Evolutionary conservation across 2,329 filamentous ascomycete genomes (phyloP).

Genomic region (Clarireedia sp.): DNA sequence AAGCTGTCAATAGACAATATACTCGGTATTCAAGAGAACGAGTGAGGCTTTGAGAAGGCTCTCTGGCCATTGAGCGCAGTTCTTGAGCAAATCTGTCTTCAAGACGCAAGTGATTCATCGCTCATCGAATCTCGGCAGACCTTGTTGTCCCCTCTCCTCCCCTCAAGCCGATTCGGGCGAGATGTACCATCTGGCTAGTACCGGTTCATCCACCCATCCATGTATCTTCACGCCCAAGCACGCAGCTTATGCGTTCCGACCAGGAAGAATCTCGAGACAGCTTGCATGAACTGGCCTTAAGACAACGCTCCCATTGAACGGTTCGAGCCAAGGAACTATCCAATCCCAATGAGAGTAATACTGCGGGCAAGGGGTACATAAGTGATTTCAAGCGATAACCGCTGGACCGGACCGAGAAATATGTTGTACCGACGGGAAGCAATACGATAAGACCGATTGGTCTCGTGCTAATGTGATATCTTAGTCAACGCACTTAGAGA

Average conservation of each 20-base stretch:
- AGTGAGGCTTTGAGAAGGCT: too few species aligned
- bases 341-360: not conserved
- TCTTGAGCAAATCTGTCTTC: too few species aligned
- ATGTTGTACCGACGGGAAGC: constrained; percentile 4
- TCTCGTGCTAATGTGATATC: not conserved
- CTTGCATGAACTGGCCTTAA: constrained; percentile 1
- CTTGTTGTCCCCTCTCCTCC: too few species aligned
- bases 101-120: too few species aligned
- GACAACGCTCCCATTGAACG: too few species aligned
- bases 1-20: too few species aligned
- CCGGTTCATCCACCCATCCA: not conserved
- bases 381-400: not conserved
- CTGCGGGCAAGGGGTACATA: not conserved
- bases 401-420: constrained; percentile 7
- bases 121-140: too few species aligned
- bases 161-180: not conserved
- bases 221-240: not conserved
- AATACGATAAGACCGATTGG: not conserved
- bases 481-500: not conserved
- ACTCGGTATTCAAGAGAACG: too few species aligned
- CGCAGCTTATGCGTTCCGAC: not conserved
- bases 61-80: too few species aligned
- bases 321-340: not conserved
- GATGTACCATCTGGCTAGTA: too few species aligned
- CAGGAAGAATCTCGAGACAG: not conserved